Base-by-base conservation (phyloP, 345 rosid genomes). In the Eucalyptus regnans region DNA sequence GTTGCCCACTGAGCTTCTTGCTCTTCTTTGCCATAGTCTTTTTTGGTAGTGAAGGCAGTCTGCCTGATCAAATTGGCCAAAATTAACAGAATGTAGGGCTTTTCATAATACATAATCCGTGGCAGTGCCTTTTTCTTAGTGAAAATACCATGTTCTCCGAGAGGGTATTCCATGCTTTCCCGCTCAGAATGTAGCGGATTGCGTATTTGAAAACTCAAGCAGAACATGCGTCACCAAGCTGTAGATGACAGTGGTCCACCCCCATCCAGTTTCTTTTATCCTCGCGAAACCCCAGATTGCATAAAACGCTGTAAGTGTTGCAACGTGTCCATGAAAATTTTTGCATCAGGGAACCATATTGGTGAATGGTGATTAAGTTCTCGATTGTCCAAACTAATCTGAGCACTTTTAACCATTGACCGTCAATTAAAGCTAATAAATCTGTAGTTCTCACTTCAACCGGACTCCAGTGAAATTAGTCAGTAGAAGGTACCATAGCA, bases 211-310 rank as follows among this genome's bases (percentile, higher is more conserved):
- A 56, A 96, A 95, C 87, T 97, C 98, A 7, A 97, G 97, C 27
- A 96, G 99, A 86, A 95, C 16, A 46, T 93, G 93, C 0, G 95
- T 94, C 29, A 93, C 93, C 86, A 97, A 18, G 86, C 97, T 96
- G 89, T 95, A 97, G 89, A 96, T 95, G n/a, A 96, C 98, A 54
- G 95, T 98, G 22, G 98, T 94, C 99, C 98, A 97, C 68, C 96
- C 98, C 99, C 98, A 97, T n/a, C 99, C 97, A 8, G 90, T 86
- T 4, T 95, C 98, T 92, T 94, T 43, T 52, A 96, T 93, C 44
- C 90, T 87, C 0, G 96, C 98, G 87, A 97, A 96, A 43, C 90
- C 92, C 99, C 98, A 96, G 16, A 92, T 91, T 14, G 99, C 98
- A 90, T 97, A 95, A 41, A 96, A 98, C 2, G 98, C 96, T 50